These are phyloP conservation scores for Gossypium turneri DNA, from an alignment of 345 rosid genomes.

Conservation along the genomic window DNA sequence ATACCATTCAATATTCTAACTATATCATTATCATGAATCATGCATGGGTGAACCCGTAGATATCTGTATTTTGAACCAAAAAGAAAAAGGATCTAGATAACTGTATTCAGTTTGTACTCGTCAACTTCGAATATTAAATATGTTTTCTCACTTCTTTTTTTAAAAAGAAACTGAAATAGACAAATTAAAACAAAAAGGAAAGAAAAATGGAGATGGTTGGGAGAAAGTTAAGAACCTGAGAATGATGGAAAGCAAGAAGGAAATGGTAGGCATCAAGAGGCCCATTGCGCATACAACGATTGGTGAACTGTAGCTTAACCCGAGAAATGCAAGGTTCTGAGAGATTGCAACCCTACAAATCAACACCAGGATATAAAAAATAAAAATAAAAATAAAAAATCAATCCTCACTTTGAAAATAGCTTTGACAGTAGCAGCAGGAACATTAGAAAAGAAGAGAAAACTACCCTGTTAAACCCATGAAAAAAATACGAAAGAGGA, in stretches of 20 bases:
- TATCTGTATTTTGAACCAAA: not conserved
- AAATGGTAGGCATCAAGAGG: slow-evolving; percentile 53
- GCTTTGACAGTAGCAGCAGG: slow-evolving; percentile 15
- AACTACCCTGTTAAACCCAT: slow-evolving; percentile 71
- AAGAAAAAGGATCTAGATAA: too few relatives aligned
- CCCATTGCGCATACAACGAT: slow-evolving; percentile 87
- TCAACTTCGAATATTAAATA: too few relatives aligned
- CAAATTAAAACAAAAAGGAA: not conserved
- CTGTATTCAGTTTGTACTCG: not conserved
- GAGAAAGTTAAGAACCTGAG: slow-evolving; percentile 41
- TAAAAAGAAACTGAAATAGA: not conserved
- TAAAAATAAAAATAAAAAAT: slow-evolving; percentile 46
- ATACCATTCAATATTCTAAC: not conserved
- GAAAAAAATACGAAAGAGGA: slow-evolving; percentile 56
- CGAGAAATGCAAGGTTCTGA: slow-evolving; percentile 66
- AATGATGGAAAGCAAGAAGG: slow-evolving; percentile 53
- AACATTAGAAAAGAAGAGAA: slow-evolving; percentile 21
- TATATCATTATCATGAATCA: not conserved
- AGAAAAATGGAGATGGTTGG: not conserved
- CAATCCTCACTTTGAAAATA: not conserved
- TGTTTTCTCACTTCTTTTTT: too few relatives aligned
- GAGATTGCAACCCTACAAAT: slow-evolving; percentile 51
- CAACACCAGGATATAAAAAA: slow-evolving; percentile 36
- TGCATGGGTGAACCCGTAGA: not conserved
- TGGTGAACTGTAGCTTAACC: slow-evolving; percentile 68